A percentile compares a stretch with the other conserved stretches of the same genome.
phyloP scores from a whole-genome alignment of 192 early-diverging fungal genomes.

The Backusella tuberculispora region DNA sequence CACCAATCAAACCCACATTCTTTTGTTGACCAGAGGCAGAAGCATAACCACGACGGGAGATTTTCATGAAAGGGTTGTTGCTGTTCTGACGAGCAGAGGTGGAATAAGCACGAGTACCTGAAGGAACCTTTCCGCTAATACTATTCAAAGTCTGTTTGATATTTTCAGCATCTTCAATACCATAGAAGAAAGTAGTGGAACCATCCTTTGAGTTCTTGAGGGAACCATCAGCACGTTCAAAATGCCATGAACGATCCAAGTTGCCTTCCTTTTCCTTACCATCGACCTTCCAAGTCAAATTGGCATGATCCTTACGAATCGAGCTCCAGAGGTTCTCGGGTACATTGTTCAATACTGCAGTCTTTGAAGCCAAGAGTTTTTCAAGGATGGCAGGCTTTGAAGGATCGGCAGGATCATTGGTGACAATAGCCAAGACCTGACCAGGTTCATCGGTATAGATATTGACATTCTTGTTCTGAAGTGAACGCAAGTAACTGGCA shows the following conservation, averaged over 20 bases:
- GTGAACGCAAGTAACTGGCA: slow-evolving; percentile 72
- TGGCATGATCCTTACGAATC: slow-evolving; percentile 81
- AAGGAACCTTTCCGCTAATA: slow-evolving; percentile 44
- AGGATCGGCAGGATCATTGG: slow-evolving; percentile 44
- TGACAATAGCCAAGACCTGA: slow-evolving; percentile 90
- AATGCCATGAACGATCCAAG: slow-evolving; percentile 81
- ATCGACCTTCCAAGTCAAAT: slow-evolving; percentile 83
- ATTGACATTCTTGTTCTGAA: slow-evolving; percentile 65
- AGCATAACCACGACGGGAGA: slow-evolving; percentile 64
- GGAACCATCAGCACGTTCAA: slow-evolving; percentile 92
- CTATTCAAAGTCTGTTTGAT: slow-evolving; percentile 71
- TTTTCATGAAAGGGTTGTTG: slow-evolving; percentile 29
- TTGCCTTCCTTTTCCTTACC: slow-evolving; percentile 68
- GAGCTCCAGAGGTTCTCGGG: slow-evolving; percentile 95
- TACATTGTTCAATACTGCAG: slow-evolving; percentile 91
- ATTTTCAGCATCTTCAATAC: slow-evolving; percentile 80
- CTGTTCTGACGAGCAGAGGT: slow-evolving; percentile 43
- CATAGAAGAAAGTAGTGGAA: slow-evolving; percentile 92
- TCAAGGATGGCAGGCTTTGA: slow-evolving; percentile 75
- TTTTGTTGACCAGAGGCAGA: slow-evolving; percentile 42
- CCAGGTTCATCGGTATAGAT: slow-evolving; percentile 95
- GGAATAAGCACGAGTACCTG: slow-evolving; percentile 63
- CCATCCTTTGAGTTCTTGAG: slow-evolving; percentile 64
- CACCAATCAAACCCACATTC: slow-evolving; percentile 92
- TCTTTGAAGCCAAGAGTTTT: slow-evolving; percentile 88